Evolutionary conservation across 2,329 filamentous ascomycete species (phyloP), one percentile per base, ranked within the genome.

Genomic region (Fusarium phyllophilum): DNA sequence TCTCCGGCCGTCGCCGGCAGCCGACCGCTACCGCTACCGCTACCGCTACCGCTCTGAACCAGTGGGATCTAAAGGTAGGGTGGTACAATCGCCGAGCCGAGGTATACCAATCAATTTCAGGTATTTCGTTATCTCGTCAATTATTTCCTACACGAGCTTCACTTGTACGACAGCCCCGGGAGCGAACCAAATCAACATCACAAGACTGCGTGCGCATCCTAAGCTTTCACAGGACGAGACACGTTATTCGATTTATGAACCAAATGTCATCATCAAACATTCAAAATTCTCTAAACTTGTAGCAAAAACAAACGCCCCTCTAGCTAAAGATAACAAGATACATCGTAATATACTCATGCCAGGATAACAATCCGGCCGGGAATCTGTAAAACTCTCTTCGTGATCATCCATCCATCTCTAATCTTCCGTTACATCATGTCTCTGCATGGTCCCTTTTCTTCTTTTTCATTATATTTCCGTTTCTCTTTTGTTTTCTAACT

Each of bases 311-410:
- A 78, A 78, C 75, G 75, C 75, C 75, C 68, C 56, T 75, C 68
- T 75, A 73, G 52, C 72, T 70, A 70, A 73, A 62, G 41, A 61
- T 73, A 73, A 63, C 72, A 73, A 66, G 57, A 77, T 78, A 77
- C 74, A 74, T 78, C 73, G 55, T 78, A 62, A 78, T 74, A 77
- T 77, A 74, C 67, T 76, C 75, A 69, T 74, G 65, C 66, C 75
- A 62, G 70, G 71, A 71, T 62, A 71, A 67, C 57, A 68, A 70
- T 62, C 71, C 73, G 58, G 54, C 68, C 63, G 61, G 67, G 71
- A 65, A 70, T 75, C 61, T 74, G 75, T 67, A 72, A 46, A 46
- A 57, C 71, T 73, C 66, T 67, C 69, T 73, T 75, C 73, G 65
- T 78, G 68, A 75, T 78, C 70, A 70, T 75, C 62, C 70, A 73